These are phyloP conservation scores for Cucurbita pepo DNA, from an alignment of 306 rosid species.

Conservation along the genomic window DNA sequence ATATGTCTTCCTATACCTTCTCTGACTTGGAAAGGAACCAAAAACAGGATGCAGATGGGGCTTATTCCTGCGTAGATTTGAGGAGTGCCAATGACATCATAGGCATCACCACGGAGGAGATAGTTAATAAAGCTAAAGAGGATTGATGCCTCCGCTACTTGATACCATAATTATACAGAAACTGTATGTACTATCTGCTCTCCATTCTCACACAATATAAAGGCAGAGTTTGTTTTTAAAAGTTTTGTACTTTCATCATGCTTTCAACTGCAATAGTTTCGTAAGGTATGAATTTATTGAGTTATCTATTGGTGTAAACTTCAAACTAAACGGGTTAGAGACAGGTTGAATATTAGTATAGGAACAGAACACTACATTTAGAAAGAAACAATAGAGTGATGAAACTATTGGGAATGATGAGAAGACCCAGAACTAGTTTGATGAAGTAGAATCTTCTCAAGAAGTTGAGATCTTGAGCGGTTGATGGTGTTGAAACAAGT, in stretches of 20 bases:
- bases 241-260: neutral
- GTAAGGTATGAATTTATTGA: neutral
- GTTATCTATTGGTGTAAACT: neutral
- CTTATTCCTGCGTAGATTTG: slow-evolving; percentile 59
- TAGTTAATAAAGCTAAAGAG: slow-evolving; percentile 50
- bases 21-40: neutral
- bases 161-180: neutral
- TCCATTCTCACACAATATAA: neutral
- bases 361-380: neutral
- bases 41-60: slow-evolving; percentile 56
- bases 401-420: neutral
- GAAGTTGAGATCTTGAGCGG: slow-evolving; percentile 38
- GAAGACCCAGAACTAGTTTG: neutral
- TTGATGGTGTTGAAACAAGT: slow-evolving; percentile 36
- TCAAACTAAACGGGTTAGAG: neutral
- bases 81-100: slow-evolving; percentile 65
- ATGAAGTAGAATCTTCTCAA: slow-evolving; percentile 17
- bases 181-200: neutral
- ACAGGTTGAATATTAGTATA: neutral
- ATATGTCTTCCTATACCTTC: neutral
- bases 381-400: neutral
- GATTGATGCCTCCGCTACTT: slow-evolving; percentile 11
- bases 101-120: slow-evolving; percentile 89
- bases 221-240: neutral
- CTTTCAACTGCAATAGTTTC: neutral